A percentile compares a stretch with the other conserved stretches of the same genome.
Evolutionary conservation across 257 asterid genomes (phyloP).

Genomic region (Cruciata laevipes): DNA sequence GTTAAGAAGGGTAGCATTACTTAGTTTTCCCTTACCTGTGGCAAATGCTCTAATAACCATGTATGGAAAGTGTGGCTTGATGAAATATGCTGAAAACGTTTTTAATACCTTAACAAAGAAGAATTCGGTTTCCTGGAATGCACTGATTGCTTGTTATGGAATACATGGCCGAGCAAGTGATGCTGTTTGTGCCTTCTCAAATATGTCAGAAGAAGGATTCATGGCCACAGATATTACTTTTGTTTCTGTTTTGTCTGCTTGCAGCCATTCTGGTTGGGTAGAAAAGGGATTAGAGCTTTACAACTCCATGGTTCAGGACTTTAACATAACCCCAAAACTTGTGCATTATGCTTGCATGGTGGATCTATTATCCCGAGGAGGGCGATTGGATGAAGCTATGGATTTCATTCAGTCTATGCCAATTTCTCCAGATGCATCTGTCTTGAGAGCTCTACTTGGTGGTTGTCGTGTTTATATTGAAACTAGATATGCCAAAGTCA

Average conservation of each 20-base stretch:
- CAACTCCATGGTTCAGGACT: slow-evolving; percentile 20
- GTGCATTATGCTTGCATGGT: slow-evolving; percentile 31
- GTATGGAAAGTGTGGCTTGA: slow-evolving; percentile 25
- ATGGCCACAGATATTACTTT: slow-evolving; percentile 23
- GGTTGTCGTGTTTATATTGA: slow-evolving; percentile 24
- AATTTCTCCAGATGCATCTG: slow-evolving; percentile 23
- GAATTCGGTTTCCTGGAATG: slow-evolving; percentile 27
- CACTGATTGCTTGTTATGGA: slow-evolving; percentile 28
- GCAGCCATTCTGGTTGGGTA: slow-evolving; percentile 30
- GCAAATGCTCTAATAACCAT: slow-evolving; percentile 24
- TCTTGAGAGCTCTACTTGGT: slow-evolving; percentile 25
- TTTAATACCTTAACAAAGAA: slow-evolving; percentile 15
- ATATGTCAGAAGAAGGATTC: slow-evolving; percentile 23
- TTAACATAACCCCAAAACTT: slow-evolving; percentile 17
- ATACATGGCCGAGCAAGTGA: slow-evolving; percentile 26
- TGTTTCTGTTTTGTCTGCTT: slow-evolving; percentile 28
- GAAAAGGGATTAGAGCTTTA: slow-evolving; percentile 24
- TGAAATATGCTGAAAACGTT: slow-evolving; percentile 21
- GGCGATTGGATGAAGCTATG: slow-evolving; percentile 26
- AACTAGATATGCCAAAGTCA: slow-evolving; percentile 10
- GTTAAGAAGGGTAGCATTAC: slow-evolving; percentile 4
- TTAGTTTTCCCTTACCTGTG: slow-evolving; percentile 19
- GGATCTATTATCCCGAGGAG: slow-evolving; percentile 29
- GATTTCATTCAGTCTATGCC: slow-evolving; percentile 21
- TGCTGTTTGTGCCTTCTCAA: slow-evolving; percentile 23